These are phyloP conservation scores for Elsinoe batatas DNA, from an alignment of 2,329 filamentous ascomycete species.

Conservation along the genomic window DNA sequence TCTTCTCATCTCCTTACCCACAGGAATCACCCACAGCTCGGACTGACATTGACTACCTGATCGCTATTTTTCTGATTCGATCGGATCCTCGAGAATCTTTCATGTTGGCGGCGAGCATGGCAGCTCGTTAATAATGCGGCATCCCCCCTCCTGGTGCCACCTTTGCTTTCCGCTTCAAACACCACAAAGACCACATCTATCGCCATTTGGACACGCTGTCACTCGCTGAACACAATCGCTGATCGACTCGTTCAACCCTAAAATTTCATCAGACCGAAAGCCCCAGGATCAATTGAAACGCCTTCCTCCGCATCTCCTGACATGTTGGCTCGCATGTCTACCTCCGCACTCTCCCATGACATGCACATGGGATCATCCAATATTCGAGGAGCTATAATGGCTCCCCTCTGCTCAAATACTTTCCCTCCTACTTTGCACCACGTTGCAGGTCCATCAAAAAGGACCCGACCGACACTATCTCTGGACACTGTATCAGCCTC, in stretches of 20 bases:
- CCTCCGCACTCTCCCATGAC: constrained; percentile 17
- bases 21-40: not conserved
- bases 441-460: constrained; percentile 19
- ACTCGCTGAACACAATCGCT: constrained; percentile 2
- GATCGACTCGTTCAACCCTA: not conserved
- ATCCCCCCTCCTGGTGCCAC: constrained; percentile 4
- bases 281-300: constrained; percentile 6
- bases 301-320: constrained; percentile 14
- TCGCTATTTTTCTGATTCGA: not conserved
- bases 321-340: constrained; percentile 26
- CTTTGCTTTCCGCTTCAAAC: constrained; percentile 4
- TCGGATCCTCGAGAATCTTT: not conserved
- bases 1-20: not conserved
- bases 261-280: not conserved
- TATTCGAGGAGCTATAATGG: constrained; percentile 24
- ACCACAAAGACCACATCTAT: not conserved
- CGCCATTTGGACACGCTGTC: constrained; percentile 3
- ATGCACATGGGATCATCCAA: constrained; percentile 16
- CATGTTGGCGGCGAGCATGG: not conserved
- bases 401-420: constrained; percentile 33
- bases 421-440: constrained; percentile 11
- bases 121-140: constrained; percentile 3
- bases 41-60: not conserved
- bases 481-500: constrained; percentile 45
- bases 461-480: constrained; percentile 49